These are phyloP conservation scores for Huntiella savannae DNA, from an alignment of 2,329 filamentous ascomycete genomes.

Conservation along the genomic window DNA sequence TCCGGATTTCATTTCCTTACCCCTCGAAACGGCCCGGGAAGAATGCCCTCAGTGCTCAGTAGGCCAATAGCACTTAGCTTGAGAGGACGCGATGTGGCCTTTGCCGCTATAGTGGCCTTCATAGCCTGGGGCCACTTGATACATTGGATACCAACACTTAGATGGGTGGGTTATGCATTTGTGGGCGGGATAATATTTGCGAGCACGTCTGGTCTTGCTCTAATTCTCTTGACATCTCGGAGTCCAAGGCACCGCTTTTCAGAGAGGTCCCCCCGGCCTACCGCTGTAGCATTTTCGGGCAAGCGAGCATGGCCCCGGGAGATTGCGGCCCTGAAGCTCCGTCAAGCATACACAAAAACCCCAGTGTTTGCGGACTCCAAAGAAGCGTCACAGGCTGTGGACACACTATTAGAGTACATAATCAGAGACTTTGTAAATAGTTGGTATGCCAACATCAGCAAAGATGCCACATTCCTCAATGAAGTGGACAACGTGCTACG, in stretches of 20 bases:
- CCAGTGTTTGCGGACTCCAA: slow-evolving; percentile 60
- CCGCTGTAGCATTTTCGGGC: slow-evolving; percentile 39
- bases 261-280: slow-evolving; percentile 23
- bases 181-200: slow-evolving; percentile 44
- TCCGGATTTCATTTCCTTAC: too few relatives aligned
- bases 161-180: slow-evolving; percentile 75
- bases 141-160: slow-evolving; percentile 64
- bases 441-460: slow-evolving; percentile 81
- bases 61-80: slow-evolving; percentile 21
- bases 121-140: slow-evolving; percentile 76
- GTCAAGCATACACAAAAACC: slow-evolving; percentile 46
- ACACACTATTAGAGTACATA: slow-evolving; percentile 58
- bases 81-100: slow-evolving; percentile 51
- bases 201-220: slow-evolving; percentile 32
- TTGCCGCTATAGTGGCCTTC: slow-evolving; percentile 51
- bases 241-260: slow-evolving; percentile 20
- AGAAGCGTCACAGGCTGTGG: slow-evolving; percentile 60
- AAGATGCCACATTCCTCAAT: slow-evolving; percentile 59
- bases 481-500: slow-evolving; percentile 72
- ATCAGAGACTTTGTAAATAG: slow-evolving; percentile 67
- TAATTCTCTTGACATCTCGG: slow-evolving; percentile 44
- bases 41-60: too few relatives aligned
- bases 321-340: slow-evolving; percentile 42
- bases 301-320: slow-evolving; percentile 51
- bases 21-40: too few relatives aligned